These are phyloP conservation scores for Aschersonia sp. DNA, from an alignment of 2,329 filamentous ascomycete species.

Conservation along the genomic window DNA sequence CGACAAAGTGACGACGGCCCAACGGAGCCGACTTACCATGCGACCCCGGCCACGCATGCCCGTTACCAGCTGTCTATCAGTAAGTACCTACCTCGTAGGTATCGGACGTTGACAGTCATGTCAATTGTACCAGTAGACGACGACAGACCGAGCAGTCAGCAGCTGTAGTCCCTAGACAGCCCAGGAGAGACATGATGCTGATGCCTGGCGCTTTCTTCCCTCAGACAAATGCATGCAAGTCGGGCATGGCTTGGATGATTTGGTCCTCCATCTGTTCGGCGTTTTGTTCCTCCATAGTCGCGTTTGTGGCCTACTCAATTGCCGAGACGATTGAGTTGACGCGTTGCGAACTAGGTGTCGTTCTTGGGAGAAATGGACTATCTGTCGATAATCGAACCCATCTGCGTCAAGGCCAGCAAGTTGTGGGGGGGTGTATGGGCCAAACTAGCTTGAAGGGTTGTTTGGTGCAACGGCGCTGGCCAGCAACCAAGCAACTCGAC, in stretches of 20 bases:
- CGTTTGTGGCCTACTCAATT: not conserved
- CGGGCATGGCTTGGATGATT: not conserved
- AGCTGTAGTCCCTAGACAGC: too few relatives aligned
- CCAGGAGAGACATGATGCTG: too few relatives aligned
- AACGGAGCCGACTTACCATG: not conserved
- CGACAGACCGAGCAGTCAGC: not conserved
- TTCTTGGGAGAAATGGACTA: not conserved
- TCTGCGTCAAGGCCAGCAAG: not conserved
- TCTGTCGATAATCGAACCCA: not conserved
- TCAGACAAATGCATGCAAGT: too few relatives aligned
- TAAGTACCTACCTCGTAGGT: too few relatives aligned
- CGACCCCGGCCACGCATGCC: not conserved
- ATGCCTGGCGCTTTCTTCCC: too few relatives aligned
- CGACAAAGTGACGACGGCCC: constrained; percentile 2
- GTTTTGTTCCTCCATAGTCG: not conserved
- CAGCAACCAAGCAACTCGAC: too few relatives aligned
- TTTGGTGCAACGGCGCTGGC: too few relatives aligned
- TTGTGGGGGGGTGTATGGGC: not conserved
- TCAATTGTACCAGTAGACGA: not conserved
- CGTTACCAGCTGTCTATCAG: too few relatives aligned
- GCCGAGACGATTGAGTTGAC: not conserved
- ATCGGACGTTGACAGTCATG: not conserved
- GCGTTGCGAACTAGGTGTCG: not conserved
- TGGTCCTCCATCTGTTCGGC: not conserved
- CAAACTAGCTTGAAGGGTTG: too few relatives aligned